These are phyloP conservation scores for Fraxinus paxiana DNA, from an alignment of 305 asterid genomes.

Conservation along the genomic window DNA sequence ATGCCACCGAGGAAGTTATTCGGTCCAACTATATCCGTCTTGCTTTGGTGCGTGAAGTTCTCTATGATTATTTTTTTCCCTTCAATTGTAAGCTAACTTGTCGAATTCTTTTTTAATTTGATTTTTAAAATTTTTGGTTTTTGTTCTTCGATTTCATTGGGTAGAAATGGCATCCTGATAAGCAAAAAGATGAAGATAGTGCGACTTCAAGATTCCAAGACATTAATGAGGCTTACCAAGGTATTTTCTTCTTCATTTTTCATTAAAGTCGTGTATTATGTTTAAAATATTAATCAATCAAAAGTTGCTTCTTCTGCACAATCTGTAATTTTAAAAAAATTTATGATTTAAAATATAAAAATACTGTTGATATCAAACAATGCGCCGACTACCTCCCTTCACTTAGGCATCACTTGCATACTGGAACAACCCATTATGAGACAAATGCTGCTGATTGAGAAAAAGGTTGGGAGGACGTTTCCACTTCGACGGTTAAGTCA, in stretches of 20 bases:
- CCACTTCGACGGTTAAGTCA: too few relatives aligned
- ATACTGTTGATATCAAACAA: too few relatives aligned
- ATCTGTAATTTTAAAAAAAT: not conserved
- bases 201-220: conserved; percentile 84
- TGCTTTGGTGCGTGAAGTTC: conserved; percentile 59
- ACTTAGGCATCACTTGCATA: too few relatives aligned
- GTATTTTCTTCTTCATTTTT: conserved; percentile 32
- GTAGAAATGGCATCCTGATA: conserved; percentile 97
- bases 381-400: too few relatives aligned
- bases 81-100: not conserved
- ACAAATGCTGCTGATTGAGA: too few relatives aligned
- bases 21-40: conserved; percentile 82
- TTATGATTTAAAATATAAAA: not conserved
- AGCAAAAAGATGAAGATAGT: conserved; percentile 54
- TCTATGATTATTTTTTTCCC: not conserved
- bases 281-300: not conserved
- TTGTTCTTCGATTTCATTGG: not conserved
- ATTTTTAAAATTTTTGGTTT: not conserved
- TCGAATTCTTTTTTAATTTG: not conserved
- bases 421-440: too few relatives aligned
- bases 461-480: too few relatives aligned
- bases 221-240: conserved; percentile 85
- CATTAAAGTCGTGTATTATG: not conserved
- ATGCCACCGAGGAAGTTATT: conserved; percentile 79
- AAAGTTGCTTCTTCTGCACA: not conserved